Evolutionary conservation across 768 basidiomycete genomes (phyloP), one percentile per base, ranked within the genome.

Genomic region (Lactarius trivialis): DNA sequence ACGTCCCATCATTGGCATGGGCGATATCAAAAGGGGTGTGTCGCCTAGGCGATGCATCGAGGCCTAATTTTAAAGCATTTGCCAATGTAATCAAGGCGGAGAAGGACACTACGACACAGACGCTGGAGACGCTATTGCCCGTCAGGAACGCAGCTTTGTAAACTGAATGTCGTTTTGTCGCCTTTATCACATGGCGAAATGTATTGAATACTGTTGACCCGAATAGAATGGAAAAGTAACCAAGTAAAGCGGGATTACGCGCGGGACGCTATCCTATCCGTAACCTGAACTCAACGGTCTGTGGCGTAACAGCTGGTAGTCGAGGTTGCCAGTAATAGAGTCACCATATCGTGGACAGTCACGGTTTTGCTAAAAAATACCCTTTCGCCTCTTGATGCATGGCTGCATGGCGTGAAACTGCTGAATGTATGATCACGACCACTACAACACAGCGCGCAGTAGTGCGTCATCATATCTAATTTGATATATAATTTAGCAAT

Each of bases 81-180:
- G 81, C 88, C 6, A 74, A 74, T 3, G 73, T 90, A 34, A 81
- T 94, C 69, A 95, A 92, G 72, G 87, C 91, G 36, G 86, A 85
- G 68, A 91, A 88, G 70, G 81, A 83, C 6, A 75, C 72, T 3
- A 93, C 91, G 1, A 75, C 71, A 49, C 73, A 72, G 51, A 55
- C 73, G 26, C 66, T 78, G 1, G 71, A 73, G 49, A 69, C 68
- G 1, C 59, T 81, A 9, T 55, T 79, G 24, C 70, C 63, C 19
- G 28, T 37, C 15, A 11, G 24, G 11, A n/a, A 45, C 37, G 24
- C 55, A 4, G 26, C 2, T 34, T 55, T 55, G 21, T 63, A 59
- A 58, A 50, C 19, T 6, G 26, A 28, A 43, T 41, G 39, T 17
- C n/a, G n/a, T n/a, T n/a, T 37, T 17, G 1, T 17, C 14, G 15